Conservation (phyloP, 2,329 filamentous ascomycete genomes). For the Metarhizium brunneum region DNA sequence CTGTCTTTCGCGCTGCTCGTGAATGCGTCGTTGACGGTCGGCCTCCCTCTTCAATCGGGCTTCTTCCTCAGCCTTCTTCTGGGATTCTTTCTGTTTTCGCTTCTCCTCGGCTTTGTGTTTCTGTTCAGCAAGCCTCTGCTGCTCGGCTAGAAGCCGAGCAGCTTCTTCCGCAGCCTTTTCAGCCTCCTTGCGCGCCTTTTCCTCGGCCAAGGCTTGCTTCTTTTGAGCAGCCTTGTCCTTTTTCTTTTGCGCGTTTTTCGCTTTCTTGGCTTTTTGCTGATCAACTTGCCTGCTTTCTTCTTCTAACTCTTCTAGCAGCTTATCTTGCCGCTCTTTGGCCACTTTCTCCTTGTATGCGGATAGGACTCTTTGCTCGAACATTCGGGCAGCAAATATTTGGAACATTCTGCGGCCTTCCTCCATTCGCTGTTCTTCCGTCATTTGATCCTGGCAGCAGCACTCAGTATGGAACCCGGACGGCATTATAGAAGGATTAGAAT, state of each 20-base stretch:
- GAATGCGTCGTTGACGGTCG: constrained; percentile 67
- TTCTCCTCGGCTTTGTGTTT: constrained; percentile 80
- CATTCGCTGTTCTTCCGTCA: constrained; percentile 98
- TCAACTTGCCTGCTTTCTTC: constrained; percentile 71
- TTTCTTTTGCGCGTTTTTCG: constrained; percentile 86
- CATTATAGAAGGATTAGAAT: constrained; percentile 31
- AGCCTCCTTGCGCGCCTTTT: constrained; percentile 78
- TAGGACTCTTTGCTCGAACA: constrained; percentile 97
- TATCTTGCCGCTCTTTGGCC: constrained; percentile 80
- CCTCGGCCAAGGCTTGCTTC: constrained; percentile 82
- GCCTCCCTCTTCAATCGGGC: constrained; percentile 77
- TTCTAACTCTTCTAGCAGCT: constrained; percentile 82
- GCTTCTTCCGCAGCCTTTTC: constrained; percentile 85
- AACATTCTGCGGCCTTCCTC: constrained; percentile 98
- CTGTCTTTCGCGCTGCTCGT: constrained; percentile 79
- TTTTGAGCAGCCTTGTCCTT: constrained; percentile 90
- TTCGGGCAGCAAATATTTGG: constrained; percentile 95
- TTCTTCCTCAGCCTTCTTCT: constrained; percentile 84
- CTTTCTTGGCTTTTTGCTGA: constrained; percentile 83
- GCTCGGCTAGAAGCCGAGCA: constrained; percentile 64
- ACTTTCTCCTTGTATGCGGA: constrained; percentile 98
- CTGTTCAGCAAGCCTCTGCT: constrained; percentile 71
- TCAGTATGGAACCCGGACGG: constrained; percentile 32
- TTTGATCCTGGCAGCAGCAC: constrained; percentile 63
- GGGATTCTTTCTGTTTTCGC: constrained; percentile 80